These are phyloP conservation scores for Polychaeton citri DNA, from an alignment of 2,329 filamentous ascomycete genomes.

Conservation along the genomic window DNA sequence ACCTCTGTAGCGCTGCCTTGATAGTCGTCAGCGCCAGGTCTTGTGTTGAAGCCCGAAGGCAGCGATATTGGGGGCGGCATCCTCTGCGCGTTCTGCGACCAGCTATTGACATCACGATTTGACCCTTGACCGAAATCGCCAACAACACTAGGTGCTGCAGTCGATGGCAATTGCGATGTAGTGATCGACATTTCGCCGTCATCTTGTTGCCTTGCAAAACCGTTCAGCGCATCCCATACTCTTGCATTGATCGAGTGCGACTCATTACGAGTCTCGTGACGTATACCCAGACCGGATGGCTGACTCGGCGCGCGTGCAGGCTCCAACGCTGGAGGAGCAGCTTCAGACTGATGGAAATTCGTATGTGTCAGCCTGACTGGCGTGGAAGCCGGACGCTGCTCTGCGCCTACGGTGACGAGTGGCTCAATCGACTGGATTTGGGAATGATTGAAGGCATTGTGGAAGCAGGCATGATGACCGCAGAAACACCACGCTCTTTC, in stretches of 20 bases:
- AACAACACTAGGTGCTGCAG: constrained; percentile 18
- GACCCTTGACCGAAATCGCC: constrained; percentile 8
- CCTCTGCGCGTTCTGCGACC: not conserved
- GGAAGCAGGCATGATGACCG: constrained; percentile 45
- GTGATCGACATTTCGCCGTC: constrained; percentile 11
- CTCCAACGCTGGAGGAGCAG: not conserved
- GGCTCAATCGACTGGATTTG: not conserved
- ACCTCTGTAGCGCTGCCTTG: constrained; percentile 34
- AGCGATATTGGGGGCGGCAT: constrained; percentile 20
- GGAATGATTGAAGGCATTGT: constrained; percentile 18
- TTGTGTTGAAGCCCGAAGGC: constrained; percentile 6
- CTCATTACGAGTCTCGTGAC: constrained; percentile 8
- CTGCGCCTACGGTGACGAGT: not conserved
- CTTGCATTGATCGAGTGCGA: constrained; percentile 16
- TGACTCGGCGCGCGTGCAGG: constrained; percentile 3
- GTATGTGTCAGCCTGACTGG: not conserved
- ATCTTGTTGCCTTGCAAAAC: constrained; percentile 20
- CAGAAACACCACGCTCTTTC: constrained; percentile 36
- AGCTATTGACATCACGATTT: not conserved
- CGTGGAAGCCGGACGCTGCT: not conserved
- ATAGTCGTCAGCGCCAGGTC: constrained; percentile 23
- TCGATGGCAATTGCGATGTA: constrained; percentile 17
- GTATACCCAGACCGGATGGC: constrained; percentile 15
- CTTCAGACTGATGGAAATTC: not conserved
- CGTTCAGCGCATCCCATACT: constrained; percentile 22